Conservation (phyloP, 345 rosid genomes). For the Barbarea vulgaris region DNA sequence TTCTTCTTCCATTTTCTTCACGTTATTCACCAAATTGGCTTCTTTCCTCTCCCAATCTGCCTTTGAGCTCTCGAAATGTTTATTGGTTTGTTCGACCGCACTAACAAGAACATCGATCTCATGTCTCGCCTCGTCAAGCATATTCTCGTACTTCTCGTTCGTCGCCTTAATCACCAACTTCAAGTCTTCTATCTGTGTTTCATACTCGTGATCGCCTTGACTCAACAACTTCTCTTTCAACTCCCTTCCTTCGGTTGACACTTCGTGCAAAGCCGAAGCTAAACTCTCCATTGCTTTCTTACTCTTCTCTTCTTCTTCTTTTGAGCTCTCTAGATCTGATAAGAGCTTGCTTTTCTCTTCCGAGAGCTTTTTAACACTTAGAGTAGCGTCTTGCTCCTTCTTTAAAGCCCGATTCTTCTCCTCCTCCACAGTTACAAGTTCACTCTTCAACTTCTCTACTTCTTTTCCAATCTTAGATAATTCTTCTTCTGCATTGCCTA, state of each 20-base stretch:
- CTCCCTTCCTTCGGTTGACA: conserved; percentile 87
- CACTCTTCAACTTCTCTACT: conserved; percentile 58
- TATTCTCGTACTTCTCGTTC: conserved; percentile 75
- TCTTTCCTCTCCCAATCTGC: conserved; percentile 85
- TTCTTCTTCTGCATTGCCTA: conserved; percentile 53
- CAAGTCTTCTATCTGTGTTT: conserved; percentile 73
- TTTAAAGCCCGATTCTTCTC: conserved; percentile 75
- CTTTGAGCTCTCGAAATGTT: conserved; percentile 59
- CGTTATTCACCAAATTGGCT: conserved; percentile 51
- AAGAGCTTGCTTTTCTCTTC: conserved; percentile 81
- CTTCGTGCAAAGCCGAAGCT: conserved; percentile 95
- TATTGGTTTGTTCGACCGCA: conserved; percentile 57
- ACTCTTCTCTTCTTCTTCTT: conserved; percentile 91
- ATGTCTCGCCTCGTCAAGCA: conserved; percentile 76
- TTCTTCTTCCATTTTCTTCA: conserved; percentile 73
- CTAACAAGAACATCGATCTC: conserved; percentile 63
- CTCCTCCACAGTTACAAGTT: conserved; percentile 60
- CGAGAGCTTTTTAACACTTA: conserved; percentile 63
- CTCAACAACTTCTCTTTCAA: conserved; percentile 75
- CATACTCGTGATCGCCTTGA: conserved; percentile 78
- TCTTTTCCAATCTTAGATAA: conserved; percentile 47
- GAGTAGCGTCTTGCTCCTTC: conserved; percentile 77
- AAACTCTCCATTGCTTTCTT: conserved; percentile 97
- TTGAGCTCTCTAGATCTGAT: conserved; percentile 65
- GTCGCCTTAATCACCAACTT: conserved; percentile 75